Evolutionary conservation across 805 yeast genomes (phyloP).

Genomic region (Pichia manshurica): DNA sequence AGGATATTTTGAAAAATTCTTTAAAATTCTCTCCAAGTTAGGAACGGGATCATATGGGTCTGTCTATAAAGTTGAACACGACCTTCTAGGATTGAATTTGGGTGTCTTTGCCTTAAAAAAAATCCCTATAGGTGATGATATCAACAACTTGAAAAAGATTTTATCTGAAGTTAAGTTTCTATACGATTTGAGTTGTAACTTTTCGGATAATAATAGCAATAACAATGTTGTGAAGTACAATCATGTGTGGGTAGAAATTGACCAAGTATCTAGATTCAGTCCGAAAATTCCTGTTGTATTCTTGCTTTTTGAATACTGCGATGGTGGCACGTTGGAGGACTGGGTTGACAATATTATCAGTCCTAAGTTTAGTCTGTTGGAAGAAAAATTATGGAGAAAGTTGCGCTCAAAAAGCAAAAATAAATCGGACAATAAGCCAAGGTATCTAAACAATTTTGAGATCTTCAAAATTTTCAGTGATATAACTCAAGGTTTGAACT

Average conservation of each 20-base stretch:
- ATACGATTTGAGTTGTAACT: slow-evolving; percentile 39
- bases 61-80: slow-evolving; percentile 79
- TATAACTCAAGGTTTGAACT: slow-evolving; percentile 61
- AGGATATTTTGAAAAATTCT: slow-evolving; percentile 74
- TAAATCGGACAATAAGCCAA: slow-evolving; percentile 7
- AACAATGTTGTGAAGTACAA: slow-evolving; percentile 68
- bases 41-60: slow-evolving; percentile 86
- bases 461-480: slow-evolving; percentile 65
- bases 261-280: slow-evolving; percentile 44
- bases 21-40: slow-evolving; percentile 50
- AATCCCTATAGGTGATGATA: slow-evolving; percentile 75
- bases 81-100: slow-evolving; percentile 60
- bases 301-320: slow-evolving; percentile 81
- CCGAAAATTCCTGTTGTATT: slow-evolving; percentile 58
- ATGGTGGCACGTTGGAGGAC: slow-evolving; percentile 81
- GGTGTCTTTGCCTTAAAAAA: slow-evolving; percentile 83
- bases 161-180: slow-evolving; percentile 73
- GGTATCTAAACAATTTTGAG: slow-evolving; percentile 47
- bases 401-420: slow-evolving; percentile 13
- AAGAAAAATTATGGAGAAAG: slow-evolving; percentile 32
- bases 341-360: slow-evolving; percentile 37
- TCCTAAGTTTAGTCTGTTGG: slow-evolving; percentile 34
- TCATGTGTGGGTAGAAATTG: slow-evolving; percentile 87
- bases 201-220: slow-evolving; percentile 10
- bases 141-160: slow-evolving; percentile 61